Evolutionary conservation across 257 asterid species (phyloP).

Genomic region (Solanum bulbocastanum): DNA sequence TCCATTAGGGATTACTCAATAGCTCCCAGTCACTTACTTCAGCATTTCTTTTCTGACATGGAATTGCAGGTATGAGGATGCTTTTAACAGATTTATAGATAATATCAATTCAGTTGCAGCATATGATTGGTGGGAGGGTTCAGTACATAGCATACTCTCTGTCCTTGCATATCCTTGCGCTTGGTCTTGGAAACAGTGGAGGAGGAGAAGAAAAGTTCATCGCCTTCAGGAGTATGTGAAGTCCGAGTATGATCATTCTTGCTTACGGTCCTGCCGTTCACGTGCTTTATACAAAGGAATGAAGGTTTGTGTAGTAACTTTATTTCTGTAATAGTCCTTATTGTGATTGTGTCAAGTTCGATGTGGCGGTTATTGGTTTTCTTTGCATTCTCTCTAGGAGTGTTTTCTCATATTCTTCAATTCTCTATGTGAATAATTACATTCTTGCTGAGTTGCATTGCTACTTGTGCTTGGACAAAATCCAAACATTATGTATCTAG

Average conservation of each 20-base stretch:
- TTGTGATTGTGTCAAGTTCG: not conserved
- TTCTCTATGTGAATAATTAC: not conserved
- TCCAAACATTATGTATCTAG: not conserved
- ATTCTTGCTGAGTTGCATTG: not conserved
- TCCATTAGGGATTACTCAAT: not conserved
- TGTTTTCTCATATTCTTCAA: not conserved
- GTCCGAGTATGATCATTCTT: conserved; percentile 93
- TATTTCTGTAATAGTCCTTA: not conserved
- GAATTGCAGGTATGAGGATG: conserved; percentile 83
- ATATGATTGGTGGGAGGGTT: conserved; percentile 99
- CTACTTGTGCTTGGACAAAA: not conserved
- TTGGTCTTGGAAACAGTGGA: conserved; percentile 99
- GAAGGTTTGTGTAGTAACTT: conserved; percentile 44
- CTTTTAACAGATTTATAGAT: conserved; percentile 89
- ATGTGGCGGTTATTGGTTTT: not conserved
- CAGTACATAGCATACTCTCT: conserved; percentile 89
- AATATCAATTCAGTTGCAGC: conserved; percentile 89
- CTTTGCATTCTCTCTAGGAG: not conserved
- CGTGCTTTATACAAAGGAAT: conserved; percentile 95
- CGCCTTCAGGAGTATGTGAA: conserved; percentile 88
- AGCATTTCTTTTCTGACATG: conserved; percentile 5
- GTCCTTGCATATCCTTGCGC: conserved; percentile 93
- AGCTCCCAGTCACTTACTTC: not conserved
- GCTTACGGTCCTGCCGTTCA: conserved; percentile 89
- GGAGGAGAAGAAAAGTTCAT: conserved; percentile 78